A percentile compares a stretch with the other conserved stretches of the same genome.
These are phyloP conservation scores for Picochlorum sp. DNA, from an alignment of 139 green algal genomes.

Conservation along the genomic window DNA sequence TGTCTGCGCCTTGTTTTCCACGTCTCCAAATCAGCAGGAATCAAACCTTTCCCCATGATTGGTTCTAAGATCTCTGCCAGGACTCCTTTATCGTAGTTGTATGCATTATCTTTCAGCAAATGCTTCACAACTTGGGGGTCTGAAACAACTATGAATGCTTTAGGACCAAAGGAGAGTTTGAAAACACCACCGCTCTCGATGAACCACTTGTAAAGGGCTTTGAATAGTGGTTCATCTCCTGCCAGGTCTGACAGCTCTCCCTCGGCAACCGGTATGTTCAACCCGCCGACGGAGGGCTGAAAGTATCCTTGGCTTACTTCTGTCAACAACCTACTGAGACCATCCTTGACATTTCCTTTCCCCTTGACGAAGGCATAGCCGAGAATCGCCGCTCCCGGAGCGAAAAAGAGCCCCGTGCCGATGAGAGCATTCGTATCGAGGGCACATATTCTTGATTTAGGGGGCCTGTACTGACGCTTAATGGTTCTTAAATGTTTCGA, in stretches of 20 bases:
- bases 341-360: slow-evolving; percentile 80
- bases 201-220: slow-evolving; percentile 89
- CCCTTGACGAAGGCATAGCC: slow-evolving; percentile 47
- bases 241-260: slow-evolving; percentile 83
- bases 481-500: too few relatives aligned
- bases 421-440: not conserved
- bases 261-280: slow-evolving; percentile 75
- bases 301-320: slow-evolving; percentile 73
- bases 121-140: slow-evolving; percentile 87
- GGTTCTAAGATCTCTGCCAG: slow-evolving; percentile 98
- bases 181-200: slow-evolving; percentile 83
- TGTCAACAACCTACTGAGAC: slow-evolving; percentile 67
- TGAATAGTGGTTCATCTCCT: slow-evolving; percentile 86
- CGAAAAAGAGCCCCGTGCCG: slow-evolving; percentile 65
- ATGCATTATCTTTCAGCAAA: slow-evolving; percentile 87
- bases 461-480: not conserved
- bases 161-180: slow-evolving; percentile 96
- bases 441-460: not conserved
- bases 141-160: slow-evolving; percentile 97
- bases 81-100: slow-evolving; percentile 95
- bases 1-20: slow-evolving; percentile 79
- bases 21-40: slow-evolving; percentile 82
- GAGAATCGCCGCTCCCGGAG: slow-evolving; percentile 43
- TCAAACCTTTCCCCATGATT: slow-evolving; percentile 99
- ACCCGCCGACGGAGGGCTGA: slow-evolving; percentile 77